A percentile compares a stretch with the other conserved stretches of the same genome.
Conservation (phyloP, 2,329 filamentous ascomycete genomes). For the Alternaria novae-zelandiae region DNA sequence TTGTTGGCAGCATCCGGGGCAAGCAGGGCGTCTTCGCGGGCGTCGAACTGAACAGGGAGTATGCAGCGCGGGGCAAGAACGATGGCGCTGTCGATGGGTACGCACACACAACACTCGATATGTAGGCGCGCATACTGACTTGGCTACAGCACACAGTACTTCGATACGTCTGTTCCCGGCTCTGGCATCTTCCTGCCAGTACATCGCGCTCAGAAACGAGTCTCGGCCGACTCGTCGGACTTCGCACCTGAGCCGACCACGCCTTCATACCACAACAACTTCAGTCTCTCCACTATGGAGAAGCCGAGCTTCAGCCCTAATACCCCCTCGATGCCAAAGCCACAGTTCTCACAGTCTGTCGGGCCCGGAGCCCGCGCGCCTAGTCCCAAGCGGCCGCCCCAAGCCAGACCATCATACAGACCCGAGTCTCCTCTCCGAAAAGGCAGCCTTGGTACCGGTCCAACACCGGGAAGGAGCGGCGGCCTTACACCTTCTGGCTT, state of each 20-base stretch:
- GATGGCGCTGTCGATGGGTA: constrained; percentile 95
- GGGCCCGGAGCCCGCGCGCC: constrained; percentile 72
- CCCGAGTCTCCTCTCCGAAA: constrained; percentile 84
- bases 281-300: constrained; percentile 64
- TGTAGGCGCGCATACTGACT: constrained; percentile 13
- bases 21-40: constrained; percentile 93
- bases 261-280: constrained; percentile 60
- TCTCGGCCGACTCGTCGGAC: constrained; percentile 61
- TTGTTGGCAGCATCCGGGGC: constrained; percentile 83
- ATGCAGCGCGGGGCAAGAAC: constrained; percentile 87
- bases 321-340: constrained; percentile 71
- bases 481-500: constrained; percentile 62
- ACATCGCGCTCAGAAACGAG: constrained; percentile 76
- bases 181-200: constrained; percentile 93
- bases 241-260: constrained; percentile 73
- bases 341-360: constrained; percentile 88
- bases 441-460: constrained; percentile 32
- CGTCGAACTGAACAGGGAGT: constrained; percentile 84
- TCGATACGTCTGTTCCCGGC: constrained; percentile 76
- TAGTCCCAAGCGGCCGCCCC: constrained; percentile 74
- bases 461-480: constrained; percentile 60
- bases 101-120: constrained; percentile 34
- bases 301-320: constrained; percentile 46
- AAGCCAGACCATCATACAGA: constrained; percentile 76
- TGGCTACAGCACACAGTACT: constrained; percentile 68